These are phyloP conservation scores for Leishmania lainsoni DNA, from an alignment of 208 protist species.

Conservation along the genomic window DNA sequence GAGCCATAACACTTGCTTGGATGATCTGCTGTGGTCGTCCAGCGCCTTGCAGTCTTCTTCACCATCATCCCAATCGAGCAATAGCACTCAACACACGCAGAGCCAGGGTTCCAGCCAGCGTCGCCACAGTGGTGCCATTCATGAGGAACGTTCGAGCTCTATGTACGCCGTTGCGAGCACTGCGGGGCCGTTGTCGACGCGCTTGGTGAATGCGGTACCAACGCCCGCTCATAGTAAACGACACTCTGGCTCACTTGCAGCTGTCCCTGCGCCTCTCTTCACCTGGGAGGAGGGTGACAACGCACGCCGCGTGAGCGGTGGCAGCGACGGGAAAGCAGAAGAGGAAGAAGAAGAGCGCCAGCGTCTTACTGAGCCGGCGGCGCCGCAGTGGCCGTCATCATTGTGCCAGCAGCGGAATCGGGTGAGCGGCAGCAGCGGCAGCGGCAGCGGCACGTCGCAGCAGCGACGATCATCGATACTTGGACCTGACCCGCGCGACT, in stretches of 20 bases:
- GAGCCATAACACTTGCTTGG: neutral
- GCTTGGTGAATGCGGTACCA: neutral
- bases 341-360: constrained; percentile 2
- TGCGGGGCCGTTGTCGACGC: neutral
- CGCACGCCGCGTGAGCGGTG: neutral
- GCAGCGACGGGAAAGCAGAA: constrained; percentile 3
- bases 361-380: neutral
- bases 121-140: neutral
- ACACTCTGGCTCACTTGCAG: constrained; percentile 7
- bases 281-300: constrained; percentile 2
- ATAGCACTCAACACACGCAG: neutral
- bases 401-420: neutral
- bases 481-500: constrained; percentile 30
- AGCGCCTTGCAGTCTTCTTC: neutral
- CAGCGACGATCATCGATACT: constrained; percentile 20
- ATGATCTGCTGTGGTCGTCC: constrained; percentile 5
- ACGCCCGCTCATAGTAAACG: neutral
- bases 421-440: constrained; percentile 15
- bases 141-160: neutral
- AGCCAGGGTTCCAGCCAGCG: neutral
- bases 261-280: constrained; percentile 13
- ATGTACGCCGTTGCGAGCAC: neutral
- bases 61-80: neutral
- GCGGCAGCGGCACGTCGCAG: constrained; percentile 5
- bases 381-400: neutral